These are phyloP conservation scores for Vickermania ingenoplastis DNA, from an alignment of 208 protist species.

Conservation along the genomic window DNA sequence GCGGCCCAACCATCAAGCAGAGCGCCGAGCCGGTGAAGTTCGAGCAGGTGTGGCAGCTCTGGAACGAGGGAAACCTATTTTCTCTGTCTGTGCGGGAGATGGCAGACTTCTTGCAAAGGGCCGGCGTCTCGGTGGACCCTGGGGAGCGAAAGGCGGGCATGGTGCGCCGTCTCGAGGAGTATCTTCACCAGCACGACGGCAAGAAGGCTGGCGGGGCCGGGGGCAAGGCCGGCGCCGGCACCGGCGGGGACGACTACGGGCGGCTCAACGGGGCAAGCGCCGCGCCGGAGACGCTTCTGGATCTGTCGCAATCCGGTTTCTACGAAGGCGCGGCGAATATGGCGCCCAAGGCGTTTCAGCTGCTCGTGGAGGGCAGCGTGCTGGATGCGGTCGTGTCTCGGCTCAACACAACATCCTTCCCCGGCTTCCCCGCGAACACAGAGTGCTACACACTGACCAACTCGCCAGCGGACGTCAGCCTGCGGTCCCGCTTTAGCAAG, in stretches of 20 bases:
- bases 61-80: conserved; percentile 90
- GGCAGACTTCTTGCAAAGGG: conserved; percentile 45
- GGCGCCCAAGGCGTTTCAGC: conserved; percentile 85
- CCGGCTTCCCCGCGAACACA: conserved; percentile 76
- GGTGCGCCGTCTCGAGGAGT: conserved; percentile 81
- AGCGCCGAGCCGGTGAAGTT: conserved; percentile 16
- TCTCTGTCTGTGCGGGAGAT: conserved; percentile 76
- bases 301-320: conserved; percentile 80
- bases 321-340: conserved; percentile 74
- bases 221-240: neutral
- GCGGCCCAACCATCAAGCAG: conserved; percentile 2
- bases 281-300: conserved; percentile 71
- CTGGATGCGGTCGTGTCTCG: conserved; percentile 72
- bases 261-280: conserved; percentile 32
- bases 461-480: conserved; percentile 46
- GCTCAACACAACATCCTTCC: conserved; percentile 86
- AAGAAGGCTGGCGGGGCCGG: conserved; percentile 4
- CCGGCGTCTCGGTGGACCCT: conserved; percentile 18
- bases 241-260: conserved; percentile 30
- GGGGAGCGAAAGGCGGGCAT: conserved; percentile 63
- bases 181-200: conserved; percentile 44
- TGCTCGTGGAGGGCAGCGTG: conserved; percentile 59
- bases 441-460: conserved; percentile 83
- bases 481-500: conserved; percentile 77
- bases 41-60: conserved; percentile 77